These are phyloP conservation scores for Cyclotella kingstonii DNA, from an alignment of 108 stramenopile species.

Conservation along the genomic window DNA sequence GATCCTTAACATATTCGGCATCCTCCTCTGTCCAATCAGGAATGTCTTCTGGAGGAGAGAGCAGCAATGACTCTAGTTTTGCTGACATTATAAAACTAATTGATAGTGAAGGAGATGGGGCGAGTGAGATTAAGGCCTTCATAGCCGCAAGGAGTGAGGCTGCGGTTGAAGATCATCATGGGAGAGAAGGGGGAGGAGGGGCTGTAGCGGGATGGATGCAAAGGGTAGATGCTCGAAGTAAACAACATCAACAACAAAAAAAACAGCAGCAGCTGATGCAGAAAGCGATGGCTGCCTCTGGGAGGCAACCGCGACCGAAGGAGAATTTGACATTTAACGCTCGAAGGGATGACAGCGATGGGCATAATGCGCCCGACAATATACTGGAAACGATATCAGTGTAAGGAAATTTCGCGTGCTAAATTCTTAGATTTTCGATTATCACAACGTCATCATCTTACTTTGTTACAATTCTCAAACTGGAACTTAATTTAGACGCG, in stretches of 20 bases:
- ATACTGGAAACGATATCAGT: slow-evolving; percentile 32
- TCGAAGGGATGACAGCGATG: slow-evolving; percentile 32
- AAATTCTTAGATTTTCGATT: not conserved
- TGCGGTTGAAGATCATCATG: slow-evolving; percentile 2
- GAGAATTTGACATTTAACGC: slow-evolving; percentile 20
- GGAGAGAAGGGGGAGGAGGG: slow-evolving; percentile 6
- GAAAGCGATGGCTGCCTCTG: slow-evolving; percentile 6
- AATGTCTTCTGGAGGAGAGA: slow-evolving; percentile 25
- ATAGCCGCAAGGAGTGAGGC: slow-evolving; percentile 19
- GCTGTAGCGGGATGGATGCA: slow-evolving; percentile 45
- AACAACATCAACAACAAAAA: slow-evolving; percentile 14
- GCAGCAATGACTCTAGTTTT: slow-evolving; percentile 35
- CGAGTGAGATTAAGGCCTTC: slow-evolving; percentile 32
- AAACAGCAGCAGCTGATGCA: slow-evolving; percentile 16
- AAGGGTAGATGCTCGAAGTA: slow-evolving; percentile 26
- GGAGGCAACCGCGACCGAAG: not conserved
- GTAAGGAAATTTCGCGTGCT: slow-evolving; percentile 6
- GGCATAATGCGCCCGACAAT: slow-evolving; percentile 18
- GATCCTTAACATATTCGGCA: slow-evolving; percentile 39
- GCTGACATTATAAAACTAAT: slow-evolving; percentile 43
- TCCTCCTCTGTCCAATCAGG: slow-evolving; percentile 35
- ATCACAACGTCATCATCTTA: not conserved
- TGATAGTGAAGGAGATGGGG: slow-evolving; percentile 34
- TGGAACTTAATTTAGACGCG: slow-evolving; percentile 1
- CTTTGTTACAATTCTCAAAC: not conserved